Base-by-base conservation (phyloP, 495 filamentous ascomycete genomes). In the Aspergillus haitiensis region DNA sequence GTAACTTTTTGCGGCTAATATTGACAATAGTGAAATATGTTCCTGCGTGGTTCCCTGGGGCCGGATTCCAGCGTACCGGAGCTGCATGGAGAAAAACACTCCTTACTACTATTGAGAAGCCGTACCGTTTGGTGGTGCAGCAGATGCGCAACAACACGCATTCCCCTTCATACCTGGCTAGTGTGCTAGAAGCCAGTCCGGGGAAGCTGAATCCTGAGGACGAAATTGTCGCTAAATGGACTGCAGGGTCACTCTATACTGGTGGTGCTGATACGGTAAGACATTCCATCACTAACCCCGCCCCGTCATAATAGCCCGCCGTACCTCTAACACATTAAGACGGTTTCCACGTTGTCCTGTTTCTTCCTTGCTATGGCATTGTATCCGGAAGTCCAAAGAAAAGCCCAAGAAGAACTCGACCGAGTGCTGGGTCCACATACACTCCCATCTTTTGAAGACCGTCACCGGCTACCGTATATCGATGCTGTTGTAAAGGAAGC, bases 391-490 rank as follows among this genome's bases (percentile, higher is more conserved):
- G 75, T 78, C 0, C 79, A 81, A 44, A 51, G 61, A 31, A 80
- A 78, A 36, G 82, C 82, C 0, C 82, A 83, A 60, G 74, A 72
- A 8, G 83, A 87, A 64, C 66, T 87, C 51, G 82, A 86, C 62
- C 64, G 67, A 31, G 77, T 84, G 5, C 61, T 83, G 3, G 80
- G 82, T 2, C 34, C 55, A 1, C 47, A 60, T 0, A 58, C 57
- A 31, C 66, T 80, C 2, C 78, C 79, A 0, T 62, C 32, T 7
- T 62, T 68, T 42, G 59, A 48, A 0, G 78, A 83, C 34, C 65
- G 70, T 0, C 46, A 58, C 0, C 71, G 61, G 0, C 60, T 83
- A 1, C 78, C 78, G 0, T 82, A 83, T 52, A 65, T 80, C 32
- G 55, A 76, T 8, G 78, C 75, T 3, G 18, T 81, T 0, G 68